phyloP scores from a whole-genome alignment of 805 yeast species.

The Saturnispora sekii region DNA sequence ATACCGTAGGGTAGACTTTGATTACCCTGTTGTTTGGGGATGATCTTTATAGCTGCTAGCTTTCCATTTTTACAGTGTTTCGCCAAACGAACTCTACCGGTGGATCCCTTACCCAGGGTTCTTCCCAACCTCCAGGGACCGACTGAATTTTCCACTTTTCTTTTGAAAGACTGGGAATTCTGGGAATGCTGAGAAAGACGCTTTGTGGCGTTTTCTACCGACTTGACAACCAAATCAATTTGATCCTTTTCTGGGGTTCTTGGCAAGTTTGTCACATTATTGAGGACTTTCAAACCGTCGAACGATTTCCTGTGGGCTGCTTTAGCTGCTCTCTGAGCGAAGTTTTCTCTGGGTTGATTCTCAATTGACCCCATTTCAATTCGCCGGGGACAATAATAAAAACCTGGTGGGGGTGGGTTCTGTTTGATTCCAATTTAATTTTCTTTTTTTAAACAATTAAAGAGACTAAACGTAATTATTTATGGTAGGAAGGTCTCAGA shows the following conservation, averaged over 20 bases:
- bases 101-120: constrained; percentile 74
- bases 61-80: constrained; percentile 62
- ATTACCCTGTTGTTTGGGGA: constrained; percentile 42
- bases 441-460: too few relatives aligned
- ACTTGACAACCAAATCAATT: constrained; percentile 35
- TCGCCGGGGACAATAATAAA: neutral
- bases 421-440: too few relatives aligned
- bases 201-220: constrained; percentile 30
- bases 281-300: neutral
- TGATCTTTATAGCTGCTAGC: constrained; percentile 76
- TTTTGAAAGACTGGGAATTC: constrained; percentile 22
- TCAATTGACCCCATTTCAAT: neutral
- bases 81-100: constrained; percentile 71
- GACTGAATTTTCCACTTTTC: constrained; percentile 35
- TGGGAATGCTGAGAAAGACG: constrained; percentile 34
- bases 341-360: constrained; percentile 8
- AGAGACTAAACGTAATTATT: too few relatives aligned
- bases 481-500: too few relatives aligned
- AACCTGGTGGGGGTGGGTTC: too few relatives aligned
- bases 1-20: constrained; percentile 83
- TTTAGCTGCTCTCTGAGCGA: constrained; percentile 22
- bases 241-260: constrained; percentile 4
- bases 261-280: constrained; percentile 2
- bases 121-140: constrained; percentile 82
- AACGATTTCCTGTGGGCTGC: constrained; percentile 10